Conservation (phyloP, 2,329 filamentous ascomycete species). For the Fusarium guadeloupense region DNA sequence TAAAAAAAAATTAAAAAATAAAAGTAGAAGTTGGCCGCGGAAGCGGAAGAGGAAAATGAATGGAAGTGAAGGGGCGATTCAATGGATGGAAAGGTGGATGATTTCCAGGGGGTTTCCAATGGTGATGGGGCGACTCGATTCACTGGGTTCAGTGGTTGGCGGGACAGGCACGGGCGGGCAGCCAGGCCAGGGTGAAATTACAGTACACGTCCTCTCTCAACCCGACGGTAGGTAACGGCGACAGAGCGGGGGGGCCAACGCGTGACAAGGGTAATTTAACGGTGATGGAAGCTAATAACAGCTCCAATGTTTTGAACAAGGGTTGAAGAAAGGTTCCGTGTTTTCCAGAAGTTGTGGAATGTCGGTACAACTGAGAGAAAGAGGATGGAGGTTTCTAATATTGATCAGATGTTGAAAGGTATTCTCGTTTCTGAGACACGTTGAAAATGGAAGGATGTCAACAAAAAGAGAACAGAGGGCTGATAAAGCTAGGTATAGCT, state of each 20-base stretch:
- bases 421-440: neutral
- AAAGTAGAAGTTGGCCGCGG: constrained; percentile 1
- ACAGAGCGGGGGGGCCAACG: constrained; percentile 8
- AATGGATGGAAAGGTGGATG: constrained; percentile 35
- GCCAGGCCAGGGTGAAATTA: constrained; percentile 43
- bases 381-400: too few species aligned
- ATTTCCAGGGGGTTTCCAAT: constrained; percentile 40
- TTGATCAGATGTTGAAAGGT: neutral
- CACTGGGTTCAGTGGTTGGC: constrained; percentile 36
- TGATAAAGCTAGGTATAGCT: constrained; percentile 5
- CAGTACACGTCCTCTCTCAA: constrained; percentile 31
- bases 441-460: neutral
- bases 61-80: constrained; percentile 39
- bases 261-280: constrained; percentile 24
- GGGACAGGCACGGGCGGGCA: constrained; percentile 27
- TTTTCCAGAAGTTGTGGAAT: constrained; percentile 25
- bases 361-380: neutral
- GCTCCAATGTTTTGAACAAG: constrained; percentile 8
- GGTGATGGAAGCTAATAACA: constrained; percentile 15
- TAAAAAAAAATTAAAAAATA: too few species aligned
- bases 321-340: constrained; percentile 14
- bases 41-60: neutral
- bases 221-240: neutral
- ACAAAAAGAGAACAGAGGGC: neutral
- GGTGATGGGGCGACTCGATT: constrained; percentile 37